Evolutionary conservation across 345 rosid genomes (phyloP), one percentile per base, ranked within the genome.

Genomic region (Acer campestre): DNA sequence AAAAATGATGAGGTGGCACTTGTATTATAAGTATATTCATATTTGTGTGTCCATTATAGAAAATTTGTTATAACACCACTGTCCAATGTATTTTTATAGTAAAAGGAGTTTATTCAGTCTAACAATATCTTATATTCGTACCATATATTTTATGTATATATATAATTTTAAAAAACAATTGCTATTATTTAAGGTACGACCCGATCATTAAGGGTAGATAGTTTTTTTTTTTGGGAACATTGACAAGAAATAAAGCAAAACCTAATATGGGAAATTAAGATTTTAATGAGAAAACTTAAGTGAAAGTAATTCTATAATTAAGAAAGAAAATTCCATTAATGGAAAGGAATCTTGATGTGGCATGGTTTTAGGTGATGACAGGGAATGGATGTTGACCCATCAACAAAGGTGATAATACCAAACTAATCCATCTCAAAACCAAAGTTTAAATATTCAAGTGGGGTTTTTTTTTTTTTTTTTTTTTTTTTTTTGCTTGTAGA

Each of bases 311-410:
- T 35, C 6, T 35, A 35, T 35, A 35, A 35, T 35, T 35, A 75
- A 73, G 77, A 73, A 82, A 67, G 17, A 51, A 74, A 75, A 53
- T 88, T 75, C 90, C 61, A 84, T 69, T 79, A 86, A 83, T 73
- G 88, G 94, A 85, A 93, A 84, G 80, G 94, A 89, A 92, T 92
- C 87, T 90, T 77, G 87, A 86, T 87, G 88, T 82, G 90, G 97
- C 95, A 89, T 89, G 84, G 88, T 88, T 91, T 84, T 93, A 92
- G 97, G 99, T 93, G 93, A 90, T 91, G 98, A 91, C 88, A 91
- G 80, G 91, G 90, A 90, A 80, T 76, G 85, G 99, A 94, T 88
- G 98, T 83, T 89, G 97, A 96, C 97, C 93, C 80, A 86, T 90
- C 97, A 96, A 96, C 98, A 84, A 92, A 81, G 80, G 84, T 81